Base-by-base conservation (phyloP, 331 rosid genomes). In the Quercus lobata region DNA sequence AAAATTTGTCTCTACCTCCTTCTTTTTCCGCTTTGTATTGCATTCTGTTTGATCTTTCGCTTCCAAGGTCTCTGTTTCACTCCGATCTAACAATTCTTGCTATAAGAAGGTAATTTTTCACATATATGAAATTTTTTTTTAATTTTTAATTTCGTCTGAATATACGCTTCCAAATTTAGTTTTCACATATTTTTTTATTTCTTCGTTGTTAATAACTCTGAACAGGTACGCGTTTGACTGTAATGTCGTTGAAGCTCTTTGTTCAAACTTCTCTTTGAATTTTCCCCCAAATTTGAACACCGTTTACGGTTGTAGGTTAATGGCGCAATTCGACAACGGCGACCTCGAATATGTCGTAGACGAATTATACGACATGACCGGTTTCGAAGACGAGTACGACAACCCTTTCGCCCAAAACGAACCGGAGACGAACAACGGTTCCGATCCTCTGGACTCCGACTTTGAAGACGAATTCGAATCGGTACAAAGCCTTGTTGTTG, bases 281-380 rank as follows among this genome's bases (percentile, higher is more conserved):
- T 41, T 41, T 41, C 12, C 46, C 12, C 46, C 46, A 41, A 8
- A 41, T 41, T 41, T 41, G 12, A 41, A 41, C 12, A 8, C 46
- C 46, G 46, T 41, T 41, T 41, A 41, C 19, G 11, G 24, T 70
- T 61, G 63, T 19, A 83, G 84, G 80, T 29, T 61, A 30, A 88
- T 94, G 98, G 93, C 84, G 29, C 87, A 87, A 11, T 88, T 92
- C 53, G 79, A 76, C 74, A 84, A 91, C 81, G 93, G 86, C 15
- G 94, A 91, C 75, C 97, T 92, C 27, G 93, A 90, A 16, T 88
- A 83, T 81, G 75, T 85, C n/a, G 80, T 62, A 15, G 87, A 81
- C 41, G 85, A 85, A 61, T 82, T 82, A 55, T 83, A 19, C 83
- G 87, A 83, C 76, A 61, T 76, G 78, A 15, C 77, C 15, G 90